phyloP scores from a whole-genome alignment of 805 yeast species.

The Lachancea lanzarotensis region DNA sequence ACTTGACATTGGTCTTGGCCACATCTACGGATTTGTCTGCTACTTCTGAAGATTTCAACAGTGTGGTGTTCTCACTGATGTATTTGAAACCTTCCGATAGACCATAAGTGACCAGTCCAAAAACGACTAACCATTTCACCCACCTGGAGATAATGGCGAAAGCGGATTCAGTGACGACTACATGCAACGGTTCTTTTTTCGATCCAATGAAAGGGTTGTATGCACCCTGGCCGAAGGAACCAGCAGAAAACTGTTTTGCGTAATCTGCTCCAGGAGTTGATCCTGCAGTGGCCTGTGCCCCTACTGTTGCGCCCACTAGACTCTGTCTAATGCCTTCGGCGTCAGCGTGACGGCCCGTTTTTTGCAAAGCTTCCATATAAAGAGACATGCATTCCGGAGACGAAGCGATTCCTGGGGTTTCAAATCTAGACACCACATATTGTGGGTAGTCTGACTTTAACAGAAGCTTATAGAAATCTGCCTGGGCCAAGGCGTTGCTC shows the following conservation, averaged over 20 bases:
- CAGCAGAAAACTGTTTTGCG: conserved; percentile 10
- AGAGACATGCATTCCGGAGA: conserved; percentile 71
- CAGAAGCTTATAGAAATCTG: conserved; percentile 71
- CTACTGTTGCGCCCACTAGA: conserved; percentile 34
- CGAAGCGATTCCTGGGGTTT: conserved; percentile 86
- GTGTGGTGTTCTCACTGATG: conserved; percentile 66
- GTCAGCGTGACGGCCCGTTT: conserved; percentile 69
- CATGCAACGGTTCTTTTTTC: conserved; percentile 82
- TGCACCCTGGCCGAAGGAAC: conserved; percentile 23
- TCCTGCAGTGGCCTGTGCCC: conserved; percentile 1
- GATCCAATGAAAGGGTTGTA: conserved; percentile 46
- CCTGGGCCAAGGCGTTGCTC: conserved; percentile 65
- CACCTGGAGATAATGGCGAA: conserved; percentile 74
- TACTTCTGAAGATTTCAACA: conserved; percentile 61
- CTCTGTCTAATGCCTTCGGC: conserved; percentile 60
- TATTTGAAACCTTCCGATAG: conserved; percentile 72
- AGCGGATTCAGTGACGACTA: conserved; percentile 82
- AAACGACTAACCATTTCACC: conserved; percentile 81
- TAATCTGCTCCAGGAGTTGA: conserved; percentile 1
- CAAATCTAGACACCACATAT: conserved; percentile 88
- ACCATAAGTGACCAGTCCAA: conserved; percentile 75
- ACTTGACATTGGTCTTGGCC: conserved; percentile 76
- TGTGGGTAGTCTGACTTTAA: conserved; percentile 87
- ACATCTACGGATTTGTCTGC: conserved; percentile 79
- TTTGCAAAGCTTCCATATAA: conserved; percentile 74